A percentile compares a stretch with the other conserved stretches of the same genome.
These are phyloP conservation scores for Wolfiporia cocos DNA, from an alignment of 1,284 basidiomycete species.

Conservation along the genomic window DNA sequence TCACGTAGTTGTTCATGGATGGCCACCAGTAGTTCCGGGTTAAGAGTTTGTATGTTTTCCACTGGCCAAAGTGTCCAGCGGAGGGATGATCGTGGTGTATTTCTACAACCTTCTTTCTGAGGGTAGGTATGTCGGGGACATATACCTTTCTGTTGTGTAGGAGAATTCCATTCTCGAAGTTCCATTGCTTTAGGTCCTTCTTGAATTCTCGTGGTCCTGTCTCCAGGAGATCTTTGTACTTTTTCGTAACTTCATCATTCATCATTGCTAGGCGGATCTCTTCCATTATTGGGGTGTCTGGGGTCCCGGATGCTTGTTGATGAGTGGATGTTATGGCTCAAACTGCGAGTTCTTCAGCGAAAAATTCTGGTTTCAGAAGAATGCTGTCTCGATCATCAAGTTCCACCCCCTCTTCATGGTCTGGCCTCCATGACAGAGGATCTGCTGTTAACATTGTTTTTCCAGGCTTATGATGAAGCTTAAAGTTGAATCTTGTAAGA, in stretches of 20 bases:
- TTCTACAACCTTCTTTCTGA: conserved; percentile 19
- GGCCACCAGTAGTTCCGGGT: conserved; percentile 1
- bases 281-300: not conserved
- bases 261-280: not conserved
- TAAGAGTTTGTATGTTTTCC: not conserved
- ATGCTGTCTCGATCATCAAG: conserved; percentile 7
- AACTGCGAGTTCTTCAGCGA: too few species aligned
- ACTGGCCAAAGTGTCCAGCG: conserved; percentile 31
- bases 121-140: conserved; percentile 18
- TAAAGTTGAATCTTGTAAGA: conserved; percentile 29
- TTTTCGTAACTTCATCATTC: not conserved
- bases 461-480: conserved; percentile 29
- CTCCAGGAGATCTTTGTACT: not conserved
- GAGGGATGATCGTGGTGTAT: conserved; percentile 22
- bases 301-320: not conserved
- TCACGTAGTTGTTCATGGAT: not conserved
- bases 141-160: conserved; percentile 22
- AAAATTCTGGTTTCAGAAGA: conserved; percentile 10
- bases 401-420: conserved; percentile 9
- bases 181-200: not conserved
- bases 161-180: conserved; percentile 19
- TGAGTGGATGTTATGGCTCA: not conserved
- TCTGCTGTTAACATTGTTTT: conserved; percentile 7
- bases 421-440: conserved; percentile 8
- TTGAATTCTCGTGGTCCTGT: not conserved